A percentile compares a stretch with the other conserved stretches of the same genome.
Evolutionary conservation across 140 eudicot genomes (phyloP).

Genomic region (Anethum foeniculum): DNA sequence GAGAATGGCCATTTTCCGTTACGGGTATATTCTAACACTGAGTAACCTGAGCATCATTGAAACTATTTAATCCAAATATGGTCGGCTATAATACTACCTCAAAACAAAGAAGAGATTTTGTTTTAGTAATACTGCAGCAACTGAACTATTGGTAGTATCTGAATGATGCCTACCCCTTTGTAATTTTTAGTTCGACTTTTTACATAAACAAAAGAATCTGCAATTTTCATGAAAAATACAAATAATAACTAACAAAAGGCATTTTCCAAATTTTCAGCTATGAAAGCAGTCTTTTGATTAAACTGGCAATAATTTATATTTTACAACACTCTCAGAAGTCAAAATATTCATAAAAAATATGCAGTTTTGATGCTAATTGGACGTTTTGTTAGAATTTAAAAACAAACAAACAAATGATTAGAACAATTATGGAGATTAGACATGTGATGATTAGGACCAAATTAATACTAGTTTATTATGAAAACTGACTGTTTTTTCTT

Average conservation of each 20-base stretch:
- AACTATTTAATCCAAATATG: background rate
- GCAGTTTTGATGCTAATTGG: background rate
- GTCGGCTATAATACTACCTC: background rate
- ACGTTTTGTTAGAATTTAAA: background rate
- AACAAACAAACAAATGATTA: background rate
- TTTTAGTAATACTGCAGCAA: background rate
- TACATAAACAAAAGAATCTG: background rate
- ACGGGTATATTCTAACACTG: too few relatives aligned
- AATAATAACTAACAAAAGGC: background rate
- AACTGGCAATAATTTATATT: background rate
- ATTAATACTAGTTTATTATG: background rate
- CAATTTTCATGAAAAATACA: slow-evolving; percentile 2
- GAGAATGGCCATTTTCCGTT: too few relatives aligned
- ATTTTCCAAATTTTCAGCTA: background rate
- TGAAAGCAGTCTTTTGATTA: background rate
- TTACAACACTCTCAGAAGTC: background rate
- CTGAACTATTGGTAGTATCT: background rate
- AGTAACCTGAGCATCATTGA: background rate
- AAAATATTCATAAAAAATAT: background rate
- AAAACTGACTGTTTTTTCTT: background rate
- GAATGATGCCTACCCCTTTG: background rate
- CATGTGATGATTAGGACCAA: background rate
- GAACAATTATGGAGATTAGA: background rate
- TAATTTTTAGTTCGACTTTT: background rate
- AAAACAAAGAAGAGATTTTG: background rate